Evolutionary conservation across 805 yeast species (phyloP).

Genomic region (Nakazawaea siamensis): DNA sequence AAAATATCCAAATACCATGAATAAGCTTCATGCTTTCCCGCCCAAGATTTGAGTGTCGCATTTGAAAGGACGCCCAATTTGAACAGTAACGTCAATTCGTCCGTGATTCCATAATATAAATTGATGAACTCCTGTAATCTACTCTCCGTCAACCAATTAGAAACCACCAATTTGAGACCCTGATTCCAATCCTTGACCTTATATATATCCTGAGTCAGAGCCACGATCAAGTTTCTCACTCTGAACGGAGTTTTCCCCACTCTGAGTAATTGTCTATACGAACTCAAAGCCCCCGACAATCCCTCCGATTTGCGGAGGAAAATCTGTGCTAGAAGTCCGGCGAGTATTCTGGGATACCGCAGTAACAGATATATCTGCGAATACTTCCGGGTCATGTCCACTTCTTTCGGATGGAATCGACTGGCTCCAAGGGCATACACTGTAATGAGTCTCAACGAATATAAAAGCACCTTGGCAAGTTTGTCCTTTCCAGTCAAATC

Average conservation of each 20-base stretch:
- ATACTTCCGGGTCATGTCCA: slow-evolving; percentile 15
- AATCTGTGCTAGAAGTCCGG: slow-evolving; percentile 28
- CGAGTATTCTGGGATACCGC: slow-evolving; percentile 20
- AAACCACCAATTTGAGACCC: background rate
- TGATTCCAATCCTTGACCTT: background rate
- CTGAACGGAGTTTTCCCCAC: slow-evolving; percentile 67
- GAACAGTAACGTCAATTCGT: slow-evolving; percentile 51
- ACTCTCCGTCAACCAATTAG: slow-evolving; percentile 30
- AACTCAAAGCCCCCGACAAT: slow-evolving; percentile 37
- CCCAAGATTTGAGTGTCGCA: slow-evolving; percentile 25
- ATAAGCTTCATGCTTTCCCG: slow-evolving; percentile 48
- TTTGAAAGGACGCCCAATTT: slow-evolving; percentile 42
- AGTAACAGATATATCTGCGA: slow-evolving; percentile 18
- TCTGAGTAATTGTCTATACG: slow-evolving; percentile 60
- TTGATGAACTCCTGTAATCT: slow-evolving; percentile 44
- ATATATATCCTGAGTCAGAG: slow-evolving; percentile 1
- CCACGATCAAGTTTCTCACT: slow-evolving; percentile 23
- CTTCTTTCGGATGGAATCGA: background rate
- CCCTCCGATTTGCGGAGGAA: slow-evolving; percentile 33
- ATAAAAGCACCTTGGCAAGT: slow-evolving; percentile 56
- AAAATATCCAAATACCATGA: slow-evolving; percentile 67
- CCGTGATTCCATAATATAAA: slow-evolving; percentile 57
- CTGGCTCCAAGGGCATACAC: slow-evolving; percentile 31
- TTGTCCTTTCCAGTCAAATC: slow-evolving; percentile 65
- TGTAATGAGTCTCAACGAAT: slow-evolving; percentile 44